Conservation (phyloP, 495 filamentous ascomycete species). For the Coniosporium apollinis region DNA sequence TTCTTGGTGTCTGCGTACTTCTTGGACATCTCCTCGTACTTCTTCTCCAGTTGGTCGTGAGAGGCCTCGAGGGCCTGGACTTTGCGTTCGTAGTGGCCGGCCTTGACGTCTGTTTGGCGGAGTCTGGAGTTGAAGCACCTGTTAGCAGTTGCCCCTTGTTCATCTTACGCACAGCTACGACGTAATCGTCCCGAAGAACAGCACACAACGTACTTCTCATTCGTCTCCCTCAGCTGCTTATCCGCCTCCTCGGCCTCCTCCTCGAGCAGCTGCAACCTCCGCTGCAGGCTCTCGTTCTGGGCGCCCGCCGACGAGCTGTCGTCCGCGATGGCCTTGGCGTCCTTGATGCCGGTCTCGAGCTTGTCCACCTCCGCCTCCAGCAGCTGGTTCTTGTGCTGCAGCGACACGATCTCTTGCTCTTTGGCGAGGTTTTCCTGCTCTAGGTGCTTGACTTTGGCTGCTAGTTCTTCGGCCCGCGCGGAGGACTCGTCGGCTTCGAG, state of each 20-base stretch:
- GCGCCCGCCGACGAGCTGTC: constrained; percentile 56
- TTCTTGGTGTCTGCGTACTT: constrained; percentile 73
- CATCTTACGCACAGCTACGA: too few relatives aligned
- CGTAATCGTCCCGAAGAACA: background rate
- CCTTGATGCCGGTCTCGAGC: constrained; percentile 57
- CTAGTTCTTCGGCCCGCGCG: constrained; percentile 68
- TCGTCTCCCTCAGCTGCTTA: constrained; percentile 83
- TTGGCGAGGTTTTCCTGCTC: constrained; percentile 92
- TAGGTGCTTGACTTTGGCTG: constrained; percentile 67
- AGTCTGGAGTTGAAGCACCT: constrained; percentile 38
- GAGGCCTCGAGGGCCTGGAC: constrained; percentile 85
- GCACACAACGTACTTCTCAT: constrained; percentile 76
- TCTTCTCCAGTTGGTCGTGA: constrained; percentile 82
- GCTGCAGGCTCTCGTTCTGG: constrained; percentile 76
- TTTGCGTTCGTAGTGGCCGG: constrained; percentile 98
- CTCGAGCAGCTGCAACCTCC: constrained; percentile 86
- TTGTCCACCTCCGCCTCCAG: constrained; percentile 88
- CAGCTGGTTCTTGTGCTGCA: constrained; percentile 76
- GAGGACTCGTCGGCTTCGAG: constrained; percentile 73
- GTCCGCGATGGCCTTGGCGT: constrained; percentile 60
- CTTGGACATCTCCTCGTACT: constrained; percentile 91
- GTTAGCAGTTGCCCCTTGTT: constrained; percentile 4
- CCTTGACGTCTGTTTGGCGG: constrained; percentile 96
- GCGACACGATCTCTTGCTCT: constrained; percentile 93
- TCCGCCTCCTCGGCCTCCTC: constrained; percentile 95